phyloP scores from a whole-genome alignment of 441 rosid genomes.

The Metrosideros polymorpha region DNA sequence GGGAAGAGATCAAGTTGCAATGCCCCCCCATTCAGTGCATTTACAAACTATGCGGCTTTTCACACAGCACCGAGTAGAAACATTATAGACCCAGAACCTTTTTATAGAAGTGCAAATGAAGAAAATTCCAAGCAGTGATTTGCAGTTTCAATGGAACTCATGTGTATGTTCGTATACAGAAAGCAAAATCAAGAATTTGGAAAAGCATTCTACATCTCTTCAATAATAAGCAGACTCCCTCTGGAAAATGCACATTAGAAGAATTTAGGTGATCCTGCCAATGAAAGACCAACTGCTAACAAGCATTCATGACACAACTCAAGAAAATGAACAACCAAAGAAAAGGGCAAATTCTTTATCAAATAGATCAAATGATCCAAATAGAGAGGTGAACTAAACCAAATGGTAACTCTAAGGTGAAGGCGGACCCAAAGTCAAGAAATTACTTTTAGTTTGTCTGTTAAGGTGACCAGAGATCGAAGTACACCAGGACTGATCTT shows the following conservation, averaged over 20 bases:
- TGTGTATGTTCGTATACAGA: background rate
- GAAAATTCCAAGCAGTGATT: background rate
- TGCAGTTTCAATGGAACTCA: background rate
- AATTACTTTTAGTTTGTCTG: constrained; percentile 44
- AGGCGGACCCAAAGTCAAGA: background rate
- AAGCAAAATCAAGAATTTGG: background rate
- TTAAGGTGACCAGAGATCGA: constrained; percentile 51
- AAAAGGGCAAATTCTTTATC: background rate
- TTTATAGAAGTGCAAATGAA: background rate
- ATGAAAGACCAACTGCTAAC: background rate
- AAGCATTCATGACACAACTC: background rate
- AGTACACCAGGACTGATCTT: constrained; percentile 57
- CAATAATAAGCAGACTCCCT: background rate
- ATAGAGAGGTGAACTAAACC: background rate
- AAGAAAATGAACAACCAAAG: background rate
- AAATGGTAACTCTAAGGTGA: background rate
- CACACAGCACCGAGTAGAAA: background rate
- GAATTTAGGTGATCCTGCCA: background rate
- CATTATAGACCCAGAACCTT: background rate
- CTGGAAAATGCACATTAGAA: background rate
- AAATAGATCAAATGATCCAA: background rate
- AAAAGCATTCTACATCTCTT: background rate
- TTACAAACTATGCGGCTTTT: background rate
- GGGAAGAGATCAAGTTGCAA: background rate
- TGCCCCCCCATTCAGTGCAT: background rate